Conservation (phyloP, 257 asterid genomes). For the Lycium ferocissimum region DNA sequence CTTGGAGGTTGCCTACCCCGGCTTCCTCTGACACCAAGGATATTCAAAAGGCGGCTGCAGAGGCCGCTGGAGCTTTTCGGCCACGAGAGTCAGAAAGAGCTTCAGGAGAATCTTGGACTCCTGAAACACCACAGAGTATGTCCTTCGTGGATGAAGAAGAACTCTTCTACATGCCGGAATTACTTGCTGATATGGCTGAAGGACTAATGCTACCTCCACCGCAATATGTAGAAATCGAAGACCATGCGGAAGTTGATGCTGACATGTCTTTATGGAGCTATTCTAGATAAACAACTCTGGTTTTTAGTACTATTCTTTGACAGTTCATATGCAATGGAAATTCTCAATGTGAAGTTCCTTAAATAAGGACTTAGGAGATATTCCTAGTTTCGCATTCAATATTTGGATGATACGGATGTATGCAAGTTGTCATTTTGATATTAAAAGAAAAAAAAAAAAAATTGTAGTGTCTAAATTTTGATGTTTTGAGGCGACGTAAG, state of each 20-base stretch:
- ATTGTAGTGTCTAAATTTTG: no score
- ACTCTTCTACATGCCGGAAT: constrained; percentile 50
- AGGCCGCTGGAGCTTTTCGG: constrained; percentile 59
- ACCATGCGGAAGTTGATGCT: constrained; percentile 40
- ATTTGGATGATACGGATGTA: no score
- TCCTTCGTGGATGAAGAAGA: constrained; percentile 53
- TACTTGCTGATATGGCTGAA: constrained; percentile 54
- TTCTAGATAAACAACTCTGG: constrained; percentile 33
- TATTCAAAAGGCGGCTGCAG: constrained; percentile 60
- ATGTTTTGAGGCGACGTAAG: no score
- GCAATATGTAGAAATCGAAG: not conserved
- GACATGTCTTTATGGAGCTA: constrained; percentile 61
- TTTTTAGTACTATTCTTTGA: no score
- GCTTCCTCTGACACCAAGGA: constrained; percentile 54
- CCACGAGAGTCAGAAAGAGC: not conserved
- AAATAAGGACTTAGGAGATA: no score
- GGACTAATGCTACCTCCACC: constrained; percentile 64
- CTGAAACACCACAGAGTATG: not conserved
- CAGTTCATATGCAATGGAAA: not conserved
- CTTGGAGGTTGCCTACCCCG: constrained; percentile 59
- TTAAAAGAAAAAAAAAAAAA: no score
- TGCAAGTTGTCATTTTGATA: no score
- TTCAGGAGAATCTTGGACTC: not conserved
- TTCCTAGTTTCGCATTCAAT: no score
- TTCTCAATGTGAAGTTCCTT: not conserved